Evolutionary conservation across 2,329 filamentous ascomycete genomes (phyloP).

Genomic region (Scedosporium aurantiacum): DNA sequence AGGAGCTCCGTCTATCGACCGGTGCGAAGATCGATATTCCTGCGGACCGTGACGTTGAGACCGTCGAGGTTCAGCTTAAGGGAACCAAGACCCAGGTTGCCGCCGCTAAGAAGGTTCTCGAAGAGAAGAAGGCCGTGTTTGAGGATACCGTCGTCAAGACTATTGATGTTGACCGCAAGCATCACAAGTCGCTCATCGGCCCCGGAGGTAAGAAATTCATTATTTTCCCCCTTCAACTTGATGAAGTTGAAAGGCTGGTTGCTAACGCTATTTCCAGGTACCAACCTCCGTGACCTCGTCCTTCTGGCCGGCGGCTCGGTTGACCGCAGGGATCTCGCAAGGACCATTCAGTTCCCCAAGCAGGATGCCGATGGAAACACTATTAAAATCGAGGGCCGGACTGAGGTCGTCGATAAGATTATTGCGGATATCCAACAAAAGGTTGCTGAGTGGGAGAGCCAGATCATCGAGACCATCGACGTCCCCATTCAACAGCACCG

Average conservation of each 20-base stretch:
- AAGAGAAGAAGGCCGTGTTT: slow-evolving; percentile 77
- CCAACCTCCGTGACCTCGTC: slow-evolving; percentile 79
- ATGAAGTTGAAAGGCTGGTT: slow-evolving; percentile 4
- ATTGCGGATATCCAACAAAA: slow-evolving; percentile 70
- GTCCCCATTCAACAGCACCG: slow-evolving; percentile 86
- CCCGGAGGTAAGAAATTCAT: slow-evolving; percentile 59
- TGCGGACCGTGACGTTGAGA: slow-evolving; percentile 60
- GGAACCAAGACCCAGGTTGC: slow-evolving; percentile 86
- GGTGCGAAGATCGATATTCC: slow-evolving; percentile 90
- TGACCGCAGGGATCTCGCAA: slow-evolving; percentile 70
- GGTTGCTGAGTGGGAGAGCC: slow-evolving; percentile 72
- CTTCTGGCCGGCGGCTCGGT: slow-evolving; percentile 80
- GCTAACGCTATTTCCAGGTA: slow-evolving; percentile 39
- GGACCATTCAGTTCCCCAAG: slow-evolving; percentile 90
- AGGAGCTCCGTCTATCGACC: slow-evolving; percentile 73
- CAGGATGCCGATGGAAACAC: slow-evolving; percentile 70
- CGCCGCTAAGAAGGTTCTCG: slow-evolving; percentile 79
- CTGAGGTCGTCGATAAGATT: slow-evolving; percentile 79
- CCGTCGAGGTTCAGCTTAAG: slow-evolving; percentile 82
- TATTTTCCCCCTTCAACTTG: background rate
- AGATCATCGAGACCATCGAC: slow-evolving; percentile 67
- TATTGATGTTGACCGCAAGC: slow-evolving; percentile 86
- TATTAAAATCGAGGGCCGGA: slow-evolving; percentile 81
- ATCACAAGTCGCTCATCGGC: slow-evolving; percentile 84
- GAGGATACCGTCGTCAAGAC: slow-evolving; percentile 80